A percentile compares a stretch with the other conserved stretches of the same genome.
Conservation (phyloP, 306 rosid genomes). For the Citrullus mucosospermus region DNA sequence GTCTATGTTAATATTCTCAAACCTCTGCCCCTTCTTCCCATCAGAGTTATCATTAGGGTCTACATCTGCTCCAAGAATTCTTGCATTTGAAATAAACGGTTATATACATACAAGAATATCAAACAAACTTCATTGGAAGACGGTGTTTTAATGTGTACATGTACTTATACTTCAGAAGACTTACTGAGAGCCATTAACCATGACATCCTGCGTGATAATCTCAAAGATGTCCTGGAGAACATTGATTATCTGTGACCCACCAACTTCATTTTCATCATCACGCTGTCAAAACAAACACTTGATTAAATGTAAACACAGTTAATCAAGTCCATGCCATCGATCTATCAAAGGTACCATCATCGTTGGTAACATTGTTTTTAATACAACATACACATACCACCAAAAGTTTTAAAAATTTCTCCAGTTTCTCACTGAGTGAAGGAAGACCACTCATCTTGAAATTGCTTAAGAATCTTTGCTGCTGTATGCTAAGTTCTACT, state of each 20-base stretch:
- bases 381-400: slow-evolving; percentile 24
- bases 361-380: neutral
- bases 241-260: slow-evolving; percentile 54
- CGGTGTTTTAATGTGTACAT: neutral
- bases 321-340: neutral
- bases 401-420: slow-evolving; percentile 61
- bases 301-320: slow-evolving; percentile 9
- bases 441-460: slow-evolving; percentile 78
- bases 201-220: slow-evolving; percentile 78
- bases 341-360: slow-evolving; percentile 4
- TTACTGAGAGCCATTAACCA: slow-evolving; percentile 56
- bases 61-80: slow-evolving; percentile 30
- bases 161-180: slow-evolving; percentile 19
- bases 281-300: slow-evolving; percentile 34
- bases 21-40: slow-evolving; percentile 44
- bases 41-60: neutral
- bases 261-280: slow-evolving; percentile 22
- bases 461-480: slow-evolving; percentile 26
- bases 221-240: slow-evolving; percentile 91
- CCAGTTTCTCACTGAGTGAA: slow-evolving; percentile 72
- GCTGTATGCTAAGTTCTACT: slow-evolving; percentile 26
- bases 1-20: slow-evolving; percentile 34
- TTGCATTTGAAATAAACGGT: slow-evolving; percentile 21
- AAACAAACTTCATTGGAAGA: neutral
- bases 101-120: slow-evolving; percentile 11